Evolutionary conservation across 768 basidiomycete genomes (phyloP), one percentile per base, ranked within the genome.

Genomic region (Rhizopogon roseolus): DNA sequence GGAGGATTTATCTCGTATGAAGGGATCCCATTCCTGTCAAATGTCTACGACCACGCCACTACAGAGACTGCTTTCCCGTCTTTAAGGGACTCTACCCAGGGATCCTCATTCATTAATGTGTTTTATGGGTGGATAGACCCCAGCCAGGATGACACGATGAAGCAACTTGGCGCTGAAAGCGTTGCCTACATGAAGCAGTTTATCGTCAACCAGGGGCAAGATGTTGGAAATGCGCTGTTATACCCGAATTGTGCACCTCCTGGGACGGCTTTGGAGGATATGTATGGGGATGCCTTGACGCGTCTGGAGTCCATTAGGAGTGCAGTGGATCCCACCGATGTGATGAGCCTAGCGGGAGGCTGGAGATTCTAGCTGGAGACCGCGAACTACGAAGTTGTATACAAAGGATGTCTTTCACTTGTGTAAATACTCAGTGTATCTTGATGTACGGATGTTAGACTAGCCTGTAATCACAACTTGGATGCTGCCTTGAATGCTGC

Each of bases 281-380:
- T 88, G 28, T 87, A 81, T 58, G 84, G 82, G 2, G 58, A 41
- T 4, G 80, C 84, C 52, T 48, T 86, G 4, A 60, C 63, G 14
- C 63, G 50, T 48, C 59, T 86, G 55, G 55, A 63, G 50, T 56
- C 50, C 10, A 64, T 85, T 10, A 81, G 78, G 61, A 59, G 54
- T 52, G 51, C 46, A 19, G 72, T 81, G 51, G 86, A 88, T 64
- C 85, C 86, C 0, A 49, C 66, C 6, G 74, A 81, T 61, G 75
- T 87, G 39, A 88, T 88, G 85, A 77, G 74, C 13, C 76, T 85
- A 14, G 74, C 85, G n/a, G 86, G 86, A 5, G 86, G 85, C 6
- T 86, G 77, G 66, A 86, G 82, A 65, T 67, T 82, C 37, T 38
- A 38, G 6, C 9, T 7, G 29, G 29, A 32, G 29, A 32, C 22